Evolutionary conservation across 164 flowering plant species (phyloP).

Genomic region (Stephania japonica): DNA sequence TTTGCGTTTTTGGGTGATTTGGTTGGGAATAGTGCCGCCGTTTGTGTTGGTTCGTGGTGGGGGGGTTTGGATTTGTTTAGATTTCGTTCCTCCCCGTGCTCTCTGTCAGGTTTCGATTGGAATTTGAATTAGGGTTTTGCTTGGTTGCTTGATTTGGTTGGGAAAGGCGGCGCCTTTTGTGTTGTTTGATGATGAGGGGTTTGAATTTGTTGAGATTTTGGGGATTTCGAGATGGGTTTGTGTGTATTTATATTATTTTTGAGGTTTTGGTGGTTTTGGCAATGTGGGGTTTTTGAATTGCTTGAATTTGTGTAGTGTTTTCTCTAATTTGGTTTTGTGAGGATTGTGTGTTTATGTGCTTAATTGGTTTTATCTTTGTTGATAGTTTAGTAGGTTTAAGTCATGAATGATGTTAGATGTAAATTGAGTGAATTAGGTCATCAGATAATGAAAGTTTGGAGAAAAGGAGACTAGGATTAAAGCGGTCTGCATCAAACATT

Average conservation of each 20-base stretch:
- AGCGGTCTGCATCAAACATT: too few relatives aligned
- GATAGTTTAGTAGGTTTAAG: too few relatives aligned
- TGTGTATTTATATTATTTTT: not conserved
- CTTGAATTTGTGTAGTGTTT: not conserved
- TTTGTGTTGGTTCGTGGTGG: not conserved
- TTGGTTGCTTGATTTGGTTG: not conserved
- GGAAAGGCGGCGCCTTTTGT: not conserved
- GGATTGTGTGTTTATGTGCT: too few relatives aligned
- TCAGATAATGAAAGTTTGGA: too few relatives aligned
- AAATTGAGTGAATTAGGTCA: too few relatives aligned
- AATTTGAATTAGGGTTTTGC: not conserved
- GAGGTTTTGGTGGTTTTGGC: not conserved
- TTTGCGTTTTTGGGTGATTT: not conserved
- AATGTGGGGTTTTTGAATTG: not conserved
- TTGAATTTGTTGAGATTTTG: not conserved
- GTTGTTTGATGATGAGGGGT: too few relatives aligned
- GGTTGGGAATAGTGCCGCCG: not conserved
- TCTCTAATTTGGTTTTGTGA: not conserved
- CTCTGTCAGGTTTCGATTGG: conserved; percentile 27
- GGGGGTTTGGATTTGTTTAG: too few relatives aligned
- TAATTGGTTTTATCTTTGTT: too few relatives aligned
- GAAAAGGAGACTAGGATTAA: too few relatives aligned
- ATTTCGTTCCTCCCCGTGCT: conserved; percentile 36
- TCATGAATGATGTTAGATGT: too few relatives aligned
- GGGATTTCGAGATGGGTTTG: not conserved